phyloP scores from a whole-genome alignment of 768 basidiomycete genomes.

The Sporobolomyces phaffii region DNA sequence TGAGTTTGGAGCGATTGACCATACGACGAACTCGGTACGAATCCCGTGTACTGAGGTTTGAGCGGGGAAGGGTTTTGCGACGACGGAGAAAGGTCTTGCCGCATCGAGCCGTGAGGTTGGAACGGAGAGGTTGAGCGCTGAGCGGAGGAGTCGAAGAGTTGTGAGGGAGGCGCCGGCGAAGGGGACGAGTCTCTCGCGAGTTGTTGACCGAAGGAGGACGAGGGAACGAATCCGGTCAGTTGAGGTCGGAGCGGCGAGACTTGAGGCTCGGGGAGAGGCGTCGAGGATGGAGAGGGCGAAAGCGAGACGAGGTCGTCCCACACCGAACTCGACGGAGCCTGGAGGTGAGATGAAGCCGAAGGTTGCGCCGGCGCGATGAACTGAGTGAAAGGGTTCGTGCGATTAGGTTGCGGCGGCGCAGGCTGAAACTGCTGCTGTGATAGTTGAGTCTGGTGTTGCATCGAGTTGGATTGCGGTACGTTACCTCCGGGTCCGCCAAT shows the following conservation, averaged over 20 bases:
- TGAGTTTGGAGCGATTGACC: not conserved
- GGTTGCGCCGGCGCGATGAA: slow-evolving; percentile 33
- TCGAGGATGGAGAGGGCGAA: slow-evolving; percentile 7
- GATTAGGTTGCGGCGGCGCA: not conserved
- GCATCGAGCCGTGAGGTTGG: not conserved
- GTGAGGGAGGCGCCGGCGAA: slow-evolving; percentile 1
- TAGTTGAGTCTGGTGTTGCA: not conserved
- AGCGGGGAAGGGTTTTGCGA: not conserved
- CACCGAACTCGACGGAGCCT: slow-evolving; percentile 4
- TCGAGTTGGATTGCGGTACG: not conserved
- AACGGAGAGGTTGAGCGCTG: not conserved
- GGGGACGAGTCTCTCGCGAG: slow-evolving; percentile 10
- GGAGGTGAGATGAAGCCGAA: slow-evolving; percentile 18
- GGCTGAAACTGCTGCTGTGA: not conserved
- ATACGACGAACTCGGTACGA: slow-evolving; percentile 18
- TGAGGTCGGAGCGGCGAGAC: slow-evolving; percentile 40
- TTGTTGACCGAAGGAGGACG: slow-evolving; percentile 28
- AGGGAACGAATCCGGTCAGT: slow-evolving; percentile 31
- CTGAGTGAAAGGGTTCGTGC: slow-evolving; percentile 3
- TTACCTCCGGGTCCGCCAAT: not conserved
- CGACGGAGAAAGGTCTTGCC: not conserved
- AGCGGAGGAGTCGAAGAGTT: not conserved
- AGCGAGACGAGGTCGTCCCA: slow-evolving; percentile 30
- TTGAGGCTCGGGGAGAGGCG: slow-evolving; percentile 6
- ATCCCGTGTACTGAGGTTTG: slow-evolving; percentile 16